phyloP scores from a whole-genome alignment of 768 basidiomycete genomes.

The Boletus reticuloceps region DNA sequence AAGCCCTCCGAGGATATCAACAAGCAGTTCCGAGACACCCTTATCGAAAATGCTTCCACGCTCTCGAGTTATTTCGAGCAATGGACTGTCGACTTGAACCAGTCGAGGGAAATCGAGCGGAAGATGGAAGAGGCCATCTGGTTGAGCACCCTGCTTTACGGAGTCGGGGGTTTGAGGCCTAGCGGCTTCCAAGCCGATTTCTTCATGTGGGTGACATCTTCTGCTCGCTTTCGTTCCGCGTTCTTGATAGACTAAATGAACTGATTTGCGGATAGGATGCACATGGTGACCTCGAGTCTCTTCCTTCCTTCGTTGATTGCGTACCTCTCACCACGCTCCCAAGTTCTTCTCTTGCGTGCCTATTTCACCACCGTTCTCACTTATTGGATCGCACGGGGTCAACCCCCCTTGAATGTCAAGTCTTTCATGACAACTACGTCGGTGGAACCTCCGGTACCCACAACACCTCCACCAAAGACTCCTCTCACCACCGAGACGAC shows the following conservation, averaged over 20 bases:
- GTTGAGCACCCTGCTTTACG: slow-evolving; percentile 52
- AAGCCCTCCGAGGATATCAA: slow-evolving; percentile 14
- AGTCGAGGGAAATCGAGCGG: slow-evolving; percentile 39
- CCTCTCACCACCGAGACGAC: too few species aligned
- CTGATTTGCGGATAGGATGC: neutral
- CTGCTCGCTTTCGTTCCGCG: neutral
- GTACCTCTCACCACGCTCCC: too few species aligned
- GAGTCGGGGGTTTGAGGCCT: slow-evolving; percentile 44
- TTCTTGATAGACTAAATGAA: neutral
- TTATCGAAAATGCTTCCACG: neutral
- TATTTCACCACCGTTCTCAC: too few species aligned
- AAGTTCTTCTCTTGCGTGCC: too few species aligned
- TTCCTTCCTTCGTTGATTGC: too few species aligned
- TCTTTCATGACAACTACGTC: too few species aligned
- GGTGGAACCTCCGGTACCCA: too few species aligned
- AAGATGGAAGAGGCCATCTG: slow-evolving; percentile 66
- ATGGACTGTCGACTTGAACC: slow-evolving; percentile 41
- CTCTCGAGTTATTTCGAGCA: slow-evolving; percentile 29
- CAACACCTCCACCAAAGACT: too few species aligned
- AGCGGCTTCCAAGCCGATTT: slow-evolving; percentile 45
- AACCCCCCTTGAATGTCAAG: too few species aligned
- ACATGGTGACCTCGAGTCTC: neutral
- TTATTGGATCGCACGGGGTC: too few species aligned
- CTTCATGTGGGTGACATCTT: slow-evolving; percentile 40
- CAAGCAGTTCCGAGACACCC: slow-evolving; percentile 14